Evolutionary conservation across 2,329 filamentous ascomycete species (phyloP), one percentile per base, ranked within the genome.

Genomic region (Achaetomium macrosporum): DNA sequence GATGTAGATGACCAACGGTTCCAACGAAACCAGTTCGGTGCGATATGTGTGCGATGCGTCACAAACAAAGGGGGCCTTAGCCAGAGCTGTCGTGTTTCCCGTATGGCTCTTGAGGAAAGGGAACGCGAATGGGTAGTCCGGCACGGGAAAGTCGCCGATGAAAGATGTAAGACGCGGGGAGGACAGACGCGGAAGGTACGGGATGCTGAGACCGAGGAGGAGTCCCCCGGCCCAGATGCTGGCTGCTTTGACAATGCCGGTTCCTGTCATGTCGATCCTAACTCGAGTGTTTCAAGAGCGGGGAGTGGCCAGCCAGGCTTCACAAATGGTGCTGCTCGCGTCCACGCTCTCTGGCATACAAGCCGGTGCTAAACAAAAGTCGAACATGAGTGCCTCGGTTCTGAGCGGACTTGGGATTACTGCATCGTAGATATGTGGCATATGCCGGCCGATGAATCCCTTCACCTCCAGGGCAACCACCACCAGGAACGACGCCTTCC

Each of bases 1-100:
- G 63, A 74, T 71, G 58, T 74, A 74, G 54, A 74, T 69, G 9
- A 74, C 63, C 1, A 74, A 62, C 1, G 72, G 72, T 40, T 72
- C 68, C 17, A 72, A 63, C 13, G 70, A 73, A 37, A 74, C 63
- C 40, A 74, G 66, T 50, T 72, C 67, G 0, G 70, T 72, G 5
- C 61, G 65, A 60, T 73, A 74, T 13, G 60, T 52, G 17, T 69
- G 66, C 1, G 62, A 47, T 0, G 43, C n/a, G 11, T 59, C 60
- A 56, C 70, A 72, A 41, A 54, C 53, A 46, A 65, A 68, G 1
- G 54, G 47, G 12, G 20, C 13, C 3, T 44, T 20, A 6, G 41
- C 17, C 4, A 36, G 20, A 31, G 36, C 19, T 0, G 45, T 8
- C 15, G 39, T 42, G 30, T 6, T 19, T 36, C 17, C 45, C 3